Conservation (phyloP, 148 eudicot species). For the Silene conica region DNA sequence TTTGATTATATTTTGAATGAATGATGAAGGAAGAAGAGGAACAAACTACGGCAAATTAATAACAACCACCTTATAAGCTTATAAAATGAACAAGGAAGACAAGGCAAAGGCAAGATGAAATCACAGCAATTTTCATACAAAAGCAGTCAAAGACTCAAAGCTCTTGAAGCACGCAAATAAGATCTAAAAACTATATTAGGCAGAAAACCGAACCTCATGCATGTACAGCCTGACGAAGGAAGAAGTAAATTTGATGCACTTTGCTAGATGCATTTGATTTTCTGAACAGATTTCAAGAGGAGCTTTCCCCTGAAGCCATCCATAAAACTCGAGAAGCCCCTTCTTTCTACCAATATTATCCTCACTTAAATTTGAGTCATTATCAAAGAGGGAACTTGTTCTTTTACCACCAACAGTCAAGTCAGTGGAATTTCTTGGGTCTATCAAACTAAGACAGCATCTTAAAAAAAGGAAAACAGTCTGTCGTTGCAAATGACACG, state of each 20-base stretch:
- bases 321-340: constrained; percentile 49
- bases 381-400: constrained; percentile 18
- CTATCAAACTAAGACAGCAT: constrained; percentile 52
- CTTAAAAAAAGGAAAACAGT: constrained; percentile 64
- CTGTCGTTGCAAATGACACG: constrained; percentile 64
- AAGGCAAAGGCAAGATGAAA: background rate
- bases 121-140: background rate
- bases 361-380: constrained; percentile 23
- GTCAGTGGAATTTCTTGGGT: constrained; percentile 26
- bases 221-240: constrained; percentile 66
- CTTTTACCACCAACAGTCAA: constrained; percentile 32
- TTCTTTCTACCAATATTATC: constrained; percentile 32
- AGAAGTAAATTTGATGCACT: constrained; percentile 49
- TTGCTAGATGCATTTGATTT: constrained; percentile 30
- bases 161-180: background rate
- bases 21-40: background rate
- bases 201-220: constrained; percentile 53
- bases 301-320: constrained; percentile 61
- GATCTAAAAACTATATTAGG: background rate
- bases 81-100: background rate
- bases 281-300: constrained; percentile 29
- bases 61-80: background rate
- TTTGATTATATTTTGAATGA: background rate
- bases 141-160: background rate
- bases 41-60: background rate